These are phyloP conservation scores for Globisporangium cederbergense DNA, from an alignment of 352 stramenopile genomes.

Conservation along the genomic window DNA sequence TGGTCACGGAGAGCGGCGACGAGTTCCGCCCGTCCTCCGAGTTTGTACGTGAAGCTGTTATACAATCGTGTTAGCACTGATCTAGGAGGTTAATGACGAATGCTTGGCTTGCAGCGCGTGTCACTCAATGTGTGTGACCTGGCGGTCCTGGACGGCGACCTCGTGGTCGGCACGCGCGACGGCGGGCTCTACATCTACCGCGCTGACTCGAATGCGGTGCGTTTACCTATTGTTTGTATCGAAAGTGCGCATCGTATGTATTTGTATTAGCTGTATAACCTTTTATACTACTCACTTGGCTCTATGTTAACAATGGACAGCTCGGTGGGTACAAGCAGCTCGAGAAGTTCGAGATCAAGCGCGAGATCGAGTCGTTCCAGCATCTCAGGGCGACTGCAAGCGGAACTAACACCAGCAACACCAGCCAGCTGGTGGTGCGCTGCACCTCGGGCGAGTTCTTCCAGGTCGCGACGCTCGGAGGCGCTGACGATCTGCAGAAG, in stretches of 20 bases:
- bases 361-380: constrained; percentile 59
- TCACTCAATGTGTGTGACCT: constrained; percentile 69
- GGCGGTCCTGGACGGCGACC: constrained; percentile 40
- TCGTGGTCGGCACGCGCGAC: constrained; percentile 66
- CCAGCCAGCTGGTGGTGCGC: constrained; percentile 32
- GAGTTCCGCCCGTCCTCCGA: constrained; percentile 52
- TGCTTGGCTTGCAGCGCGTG: constrained; percentile 31
- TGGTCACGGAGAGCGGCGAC: constrained; percentile 49
- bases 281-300: too few relatives aligned
- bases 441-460: constrained; percentile 60
- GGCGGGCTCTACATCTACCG: constrained; percentile 56
- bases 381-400: constrained; percentile 16
- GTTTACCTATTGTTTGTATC: neutral
- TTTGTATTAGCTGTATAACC: too few relatives aligned
- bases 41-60: constrained; percentile 41
- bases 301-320: constrained; percentile 17
- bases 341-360: constrained; percentile 47
- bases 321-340: constrained; percentile 46
- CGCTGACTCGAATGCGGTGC: constrained; percentile 27
- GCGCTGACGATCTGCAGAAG: constrained; percentile 14
- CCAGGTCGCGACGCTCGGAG: constrained; percentile 18
- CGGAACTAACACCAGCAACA: neutral
- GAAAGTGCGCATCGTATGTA: neutral
- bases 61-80: neutral
- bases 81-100: neutral